Evolutionary conservation across 2,329 filamentous ascomycete genomes (phyloP), one percentile per base, ranked within the genome.

Genomic region (Fusarium subglutinans): DNA sequence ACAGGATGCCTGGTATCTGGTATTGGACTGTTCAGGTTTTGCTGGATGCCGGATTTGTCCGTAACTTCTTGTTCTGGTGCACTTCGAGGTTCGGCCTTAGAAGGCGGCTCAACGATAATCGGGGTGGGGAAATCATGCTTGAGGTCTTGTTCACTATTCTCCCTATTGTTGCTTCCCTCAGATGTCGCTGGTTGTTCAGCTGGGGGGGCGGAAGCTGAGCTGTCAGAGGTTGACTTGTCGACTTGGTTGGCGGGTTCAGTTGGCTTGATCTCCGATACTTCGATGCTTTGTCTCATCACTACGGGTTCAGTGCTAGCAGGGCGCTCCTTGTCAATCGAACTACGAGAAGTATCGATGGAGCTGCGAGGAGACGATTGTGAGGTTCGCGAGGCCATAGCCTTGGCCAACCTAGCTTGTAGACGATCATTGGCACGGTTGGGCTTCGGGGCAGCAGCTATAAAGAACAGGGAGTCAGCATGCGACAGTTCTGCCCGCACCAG

Each of bases 361-460:
- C 79, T 82, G 35, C 82, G 80, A 12, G 82, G 81, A 38, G 83
- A 84, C 24, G 73, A 65, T 37, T 76, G 77, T 24, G 74, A 68
- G 59, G 87, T 89, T 79, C 93, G 94, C 67, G 92, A 92, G 7
- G 92, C 94, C 78, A 98, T 90, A 37, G 95, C 96, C 79, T 94
- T 94, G 37, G 96, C 96, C 69, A 99, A 87, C 70, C 95, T 90
- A 81, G 98, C 95, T 80, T 98, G 95, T 48, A 99, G 86, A 59
- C 95, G 90, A 77, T 97, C 95, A 82, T 94, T 96, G 69, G 89
- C 86, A 74, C 90, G 85, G 48, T 92, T 92, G 28, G 92, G 88
- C 79, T 92, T 89, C 57, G 92, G 91, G 62, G 88, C 86, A 54
- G 73, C 90, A 66, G 88, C 86, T 66, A 72, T 72, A 74, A 74